Base-by-base conservation (phyloP, 331 rosid genomes). In the Arachis monticola region DNA sequence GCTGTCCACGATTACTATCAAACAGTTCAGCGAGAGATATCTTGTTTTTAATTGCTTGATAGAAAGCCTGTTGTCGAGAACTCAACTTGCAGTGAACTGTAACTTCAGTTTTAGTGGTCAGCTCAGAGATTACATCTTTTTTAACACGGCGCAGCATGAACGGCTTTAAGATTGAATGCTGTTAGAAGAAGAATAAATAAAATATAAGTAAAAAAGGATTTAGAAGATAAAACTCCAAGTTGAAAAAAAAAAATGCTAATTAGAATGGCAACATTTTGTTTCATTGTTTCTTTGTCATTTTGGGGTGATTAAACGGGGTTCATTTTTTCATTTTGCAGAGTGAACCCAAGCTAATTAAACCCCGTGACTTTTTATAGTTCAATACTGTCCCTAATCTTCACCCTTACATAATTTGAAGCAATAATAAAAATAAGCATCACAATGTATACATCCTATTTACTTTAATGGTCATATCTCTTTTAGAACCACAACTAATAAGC, bases 141-240 rank as follows among this genome's bases (percentile, higher is more conserved):
- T 95, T 95, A 64, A 95, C 97, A 64, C 99, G 92, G 13, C 99
- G 97, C 77, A 95, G 85, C 99, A 95, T 95, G 84, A 95, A 95
- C 48, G 99, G 99, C 85, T 95, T 95, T 67, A 95, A 76, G 78
- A 95, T 92, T 58, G 99, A 95, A 83, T 95, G 99, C 99, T 95
- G 95, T 60, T 46, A 52, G 56, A 67, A 83, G 69, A 69, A 63
- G 51, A 78, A 46, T 3, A 73, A 59, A 52, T 41, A 72, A 35
- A 80, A 66, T 40, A 71, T 35, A 53, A 61, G 60, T 75, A 80
- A 53, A 31, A 51, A 68, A n/a, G 13, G 13, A 32, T 70, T 46
- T 3, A 41, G 50, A 66, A 17, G 46, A 56, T 56, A 67, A 65
- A 79, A 64, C 3, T 62, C 61, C n/a, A 62, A 14, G 14, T 11